A percentile compares a stretch with the other conserved stretches of the same genome.
These are phyloP conservation scores for Pichia ethanolica DNA, from an alignment of 805 yeast species.

Conservation along the genomic window DNA sequence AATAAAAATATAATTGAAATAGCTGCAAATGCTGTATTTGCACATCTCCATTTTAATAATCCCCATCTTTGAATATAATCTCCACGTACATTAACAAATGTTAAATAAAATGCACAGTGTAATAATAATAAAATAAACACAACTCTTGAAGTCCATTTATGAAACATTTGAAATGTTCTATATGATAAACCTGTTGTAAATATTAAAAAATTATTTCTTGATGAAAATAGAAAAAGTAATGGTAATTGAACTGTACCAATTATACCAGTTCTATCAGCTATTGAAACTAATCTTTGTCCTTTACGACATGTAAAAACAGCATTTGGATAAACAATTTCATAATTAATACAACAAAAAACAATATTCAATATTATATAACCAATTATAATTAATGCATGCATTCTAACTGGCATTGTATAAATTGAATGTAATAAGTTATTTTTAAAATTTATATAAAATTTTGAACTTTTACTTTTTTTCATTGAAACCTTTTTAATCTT, in stretches of 20 bases:
- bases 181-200: constrained; percentile 30
- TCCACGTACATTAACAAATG: constrained; percentile 29
- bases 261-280: constrained; percentile 43
- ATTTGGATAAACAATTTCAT: constrained; percentile 23
- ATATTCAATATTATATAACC: constrained; percentile 23
- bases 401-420: constrained; percentile 27
- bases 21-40: constrained; percentile 31
- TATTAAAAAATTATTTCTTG: constrained; percentile 28
- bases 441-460: constrained; percentile 2
- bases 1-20: constrained; percentile 23
- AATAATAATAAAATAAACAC: constrained; percentile 31
- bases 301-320: constrained; percentile 25
- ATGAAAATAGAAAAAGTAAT: constrained; percentile 28
- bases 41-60: constrained; percentile 36
- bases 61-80: constrained; percentile 33
- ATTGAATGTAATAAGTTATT: constrained; percentile 10
- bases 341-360: constrained; percentile 24
- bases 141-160: constrained; percentile 35
- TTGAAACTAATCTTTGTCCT: constrained; percentile 25
- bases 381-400: constrained; percentile 25
- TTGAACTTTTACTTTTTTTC: neutral
- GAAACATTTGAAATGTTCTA: constrained; percentile 30
- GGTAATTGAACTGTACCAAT: constrained; percentile 34
- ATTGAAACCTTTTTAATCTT: neutral
- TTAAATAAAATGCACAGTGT: constrained; percentile 34